Percentiles rank a stretch among this genome's conserved stretches.
phyloP scores from a whole-genome alignment of 495 filamentous ascomycete species.

The Pseudoneurospora amorphoporcata region DNA sequence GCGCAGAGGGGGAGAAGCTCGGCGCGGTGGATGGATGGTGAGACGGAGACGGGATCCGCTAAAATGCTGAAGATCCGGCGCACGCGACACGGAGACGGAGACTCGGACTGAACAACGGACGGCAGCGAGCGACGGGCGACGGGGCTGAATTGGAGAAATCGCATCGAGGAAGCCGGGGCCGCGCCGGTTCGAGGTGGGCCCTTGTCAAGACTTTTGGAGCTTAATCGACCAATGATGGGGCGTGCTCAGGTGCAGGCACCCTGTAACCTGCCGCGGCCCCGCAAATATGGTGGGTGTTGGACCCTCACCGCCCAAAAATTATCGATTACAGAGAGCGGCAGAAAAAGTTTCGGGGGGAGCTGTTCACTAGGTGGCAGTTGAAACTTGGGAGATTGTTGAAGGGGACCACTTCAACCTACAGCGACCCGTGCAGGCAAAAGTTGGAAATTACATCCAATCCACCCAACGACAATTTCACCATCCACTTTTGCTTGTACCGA shows the following conservation, averaged over 20 bases:
- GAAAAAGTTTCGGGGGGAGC: slow-evolving; percentile 13
- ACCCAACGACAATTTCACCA: neutral
- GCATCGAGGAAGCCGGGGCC: neutral
- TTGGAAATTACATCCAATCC: neutral
- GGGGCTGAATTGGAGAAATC: neutral
- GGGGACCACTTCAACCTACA: neutral
- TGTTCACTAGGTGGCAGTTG: neutral
- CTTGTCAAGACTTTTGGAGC: neutral
- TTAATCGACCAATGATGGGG: neutral
- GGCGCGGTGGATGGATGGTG: neutral
- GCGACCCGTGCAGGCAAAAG: slow-evolving; percentile 3
- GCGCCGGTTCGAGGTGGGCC: neutral
- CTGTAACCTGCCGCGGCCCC: slow-evolving; percentile 2
- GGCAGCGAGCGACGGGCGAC: neutral
- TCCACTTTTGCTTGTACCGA: neutral
- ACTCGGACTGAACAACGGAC: neutral
- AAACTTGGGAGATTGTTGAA: neutral
- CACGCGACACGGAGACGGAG: neutral
- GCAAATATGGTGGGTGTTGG: slow-evolving; percentile 1
- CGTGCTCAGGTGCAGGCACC: neutral
- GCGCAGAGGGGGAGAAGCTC: neutral
- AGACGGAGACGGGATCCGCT: neutral
- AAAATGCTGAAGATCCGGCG: neutral
- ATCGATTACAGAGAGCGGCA: slow-evolving; percentile 6
- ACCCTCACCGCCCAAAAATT: slow-evolving; percentile 24